A percentile compares a stretch with the other conserved stretches of the same genome.
Conservation (phyloP, 306 rosid genomes). For the Fagus crenata region DNA sequence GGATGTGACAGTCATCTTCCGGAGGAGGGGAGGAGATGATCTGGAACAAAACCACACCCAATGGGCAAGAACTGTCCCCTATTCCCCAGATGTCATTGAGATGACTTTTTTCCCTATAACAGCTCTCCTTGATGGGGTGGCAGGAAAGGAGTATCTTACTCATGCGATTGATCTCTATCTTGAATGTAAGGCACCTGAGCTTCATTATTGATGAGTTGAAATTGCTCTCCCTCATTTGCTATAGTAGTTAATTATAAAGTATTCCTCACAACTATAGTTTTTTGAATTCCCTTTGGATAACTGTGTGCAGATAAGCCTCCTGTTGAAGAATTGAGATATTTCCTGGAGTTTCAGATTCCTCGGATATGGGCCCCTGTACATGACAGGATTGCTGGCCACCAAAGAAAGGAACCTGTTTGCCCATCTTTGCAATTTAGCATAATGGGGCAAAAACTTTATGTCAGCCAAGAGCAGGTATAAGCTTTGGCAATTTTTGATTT, state of each 20-base stretch:
- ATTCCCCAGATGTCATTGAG: slow-evolving; percentile 73
- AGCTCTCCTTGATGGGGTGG: slow-evolving; percentile 62
- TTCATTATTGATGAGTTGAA: slow-evolving; percentile 6
- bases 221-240: slow-evolving; percentile 17
- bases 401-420: slow-evolving; percentile 94
- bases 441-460: slow-evolving; percentile 90
- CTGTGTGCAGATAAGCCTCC: slow-evolving; percentile 82
- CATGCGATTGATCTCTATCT: slow-evolving; percentile 83
- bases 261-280: slow-evolving; percentile 11
- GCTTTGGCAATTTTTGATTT: slow-evolving; percentile 9
- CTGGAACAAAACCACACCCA: slow-evolving; percentile 68
- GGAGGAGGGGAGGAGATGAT: slow-evolving; percentile 94
- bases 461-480: slow-evolving; percentile 90
- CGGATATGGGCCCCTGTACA: slow-evolving; percentile 78
- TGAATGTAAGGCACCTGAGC: slow-evolving; percentile 58
- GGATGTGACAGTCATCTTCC: slow-evolving; percentile 82
- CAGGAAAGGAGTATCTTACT: slow-evolving; percentile 62
- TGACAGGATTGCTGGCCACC: slow-evolving; percentile 69
- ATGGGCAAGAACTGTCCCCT: slow-evolving; percentile 60
- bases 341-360: slow-evolving; percentile 89
- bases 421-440: slow-evolving; percentile 93
- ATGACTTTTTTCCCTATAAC: slow-evolving; percentile 70
- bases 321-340: slow-evolving; percentile 86
- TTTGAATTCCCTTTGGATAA: slow-evolving; percentile 3
- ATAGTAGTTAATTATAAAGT: slow-evolving; percentile 13